phyloP scores from a whole-genome alignment of 176 grass and related monocot species.

The Aechmea fasciata region DNA sequence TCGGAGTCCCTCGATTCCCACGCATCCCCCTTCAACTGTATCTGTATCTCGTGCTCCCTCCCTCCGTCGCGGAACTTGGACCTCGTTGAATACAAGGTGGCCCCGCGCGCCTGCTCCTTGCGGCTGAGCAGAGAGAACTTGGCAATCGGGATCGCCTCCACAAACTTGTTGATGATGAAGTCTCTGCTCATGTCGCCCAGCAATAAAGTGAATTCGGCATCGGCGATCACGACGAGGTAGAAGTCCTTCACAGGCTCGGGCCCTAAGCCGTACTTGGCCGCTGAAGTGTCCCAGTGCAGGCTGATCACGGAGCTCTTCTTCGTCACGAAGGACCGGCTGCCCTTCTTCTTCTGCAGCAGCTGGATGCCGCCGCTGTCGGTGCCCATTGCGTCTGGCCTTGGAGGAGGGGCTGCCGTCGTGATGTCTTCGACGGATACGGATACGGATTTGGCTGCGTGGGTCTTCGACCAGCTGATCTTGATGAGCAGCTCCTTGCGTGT shows the following conservation, averaged over 20 bases:
- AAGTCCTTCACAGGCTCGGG: slow-evolving; percentile 62
- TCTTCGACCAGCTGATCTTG: slow-evolving; percentile 49
- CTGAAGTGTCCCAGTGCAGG: slow-evolving; percentile 53
- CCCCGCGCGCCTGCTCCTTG: slow-evolving; percentile 52
- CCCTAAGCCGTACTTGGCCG: slow-evolving; percentile 27
- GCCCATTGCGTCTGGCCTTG: background rate
- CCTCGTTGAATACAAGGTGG: slow-evolving; percentile 30
- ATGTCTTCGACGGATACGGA: slow-evolving; percentile 41
- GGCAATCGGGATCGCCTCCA: slow-evolving; percentile 44
- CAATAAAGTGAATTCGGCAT: slow-evolving; percentile 66
- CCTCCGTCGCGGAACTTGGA: slow-evolving; percentile 51
- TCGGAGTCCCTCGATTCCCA: slow-evolving; percentile 23
- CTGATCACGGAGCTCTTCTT: slow-evolving; percentile 37
- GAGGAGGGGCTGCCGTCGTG: background rate
- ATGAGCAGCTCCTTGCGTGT: slow-evolving; percentile 44
- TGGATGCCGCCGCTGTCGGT: too few species aligned
- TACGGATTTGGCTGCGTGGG: slow-evolving; percentile 17
- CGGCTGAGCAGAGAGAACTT: slow-evolving; percentile 32
- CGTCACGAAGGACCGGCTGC: slow-evolving; percentile 42
- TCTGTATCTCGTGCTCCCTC: slow-evolving; percentile 55
- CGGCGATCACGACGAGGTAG: slow-evolving; percentile 66
- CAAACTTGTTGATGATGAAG: slow-evolving; percentile 47
- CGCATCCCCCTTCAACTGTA: slow-evolving; percentile 35
- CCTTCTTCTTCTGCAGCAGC: slow-evolving; percentile 43
- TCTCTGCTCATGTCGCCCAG: slow-evolving; percentile 63